Evolutionary conservation across 2,329 filamentous ascomycete genomes (phyloP).

Genomic region (Didymella lethalis): DNA sequence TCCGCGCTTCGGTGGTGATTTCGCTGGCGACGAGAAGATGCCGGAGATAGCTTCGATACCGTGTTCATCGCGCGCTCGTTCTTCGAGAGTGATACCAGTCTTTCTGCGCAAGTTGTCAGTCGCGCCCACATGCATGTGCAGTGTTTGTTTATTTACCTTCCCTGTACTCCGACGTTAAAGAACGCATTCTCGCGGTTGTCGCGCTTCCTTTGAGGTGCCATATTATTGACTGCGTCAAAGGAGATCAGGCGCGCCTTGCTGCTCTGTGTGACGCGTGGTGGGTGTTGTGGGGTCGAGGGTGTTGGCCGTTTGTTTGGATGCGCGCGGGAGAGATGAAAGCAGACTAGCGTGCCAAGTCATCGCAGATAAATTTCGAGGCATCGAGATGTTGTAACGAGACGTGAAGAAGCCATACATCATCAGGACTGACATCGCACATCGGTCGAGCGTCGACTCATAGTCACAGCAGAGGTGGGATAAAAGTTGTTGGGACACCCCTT

Average conservation of each 20-base stretch:
- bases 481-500: slow-evolving; percentile 28
- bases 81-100: slow-evolving; percentile 83
- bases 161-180: slow-evolving; percentile 52
- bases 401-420: too few species aligned
- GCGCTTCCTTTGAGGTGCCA: slow-evolving; percentile 49
- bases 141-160: slow-evolving; percentile 40
- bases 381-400: not conserved
- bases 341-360: slow-evolving; percentile 14
- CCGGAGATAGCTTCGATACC: slow-evolving; percentile 88
- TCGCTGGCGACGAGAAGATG: slow-evolving; percentile 87
- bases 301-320: slow-evolving; percentile 36
- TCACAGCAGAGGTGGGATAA: slow-evolving; percentile 4
- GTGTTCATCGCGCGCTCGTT: slow-evolving; percentile 86
- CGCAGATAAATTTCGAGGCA: not conserved
- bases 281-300: slow-evolving; percentile 24
- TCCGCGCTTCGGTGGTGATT: slow-evolving; percentile 57
- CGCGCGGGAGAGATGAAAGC: slow-evolving; percentile 17
- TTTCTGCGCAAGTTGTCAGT: slow-evolving; percentile 66
- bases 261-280: slow-evolving; percentile 29
- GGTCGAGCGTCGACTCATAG: not conserved
- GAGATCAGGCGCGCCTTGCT: not conserved
- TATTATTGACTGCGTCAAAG: slow-evolving; percentile 13
- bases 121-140: slow-evolving; percentile 9
- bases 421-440: too few species aligned
- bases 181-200: slow-evolving; percentile 52